These are phyloP conservation scores for Boletus rubescentipes DNA, from an alignment of 768 basidiomycete species.

Conservation along the genomic window DNA sequence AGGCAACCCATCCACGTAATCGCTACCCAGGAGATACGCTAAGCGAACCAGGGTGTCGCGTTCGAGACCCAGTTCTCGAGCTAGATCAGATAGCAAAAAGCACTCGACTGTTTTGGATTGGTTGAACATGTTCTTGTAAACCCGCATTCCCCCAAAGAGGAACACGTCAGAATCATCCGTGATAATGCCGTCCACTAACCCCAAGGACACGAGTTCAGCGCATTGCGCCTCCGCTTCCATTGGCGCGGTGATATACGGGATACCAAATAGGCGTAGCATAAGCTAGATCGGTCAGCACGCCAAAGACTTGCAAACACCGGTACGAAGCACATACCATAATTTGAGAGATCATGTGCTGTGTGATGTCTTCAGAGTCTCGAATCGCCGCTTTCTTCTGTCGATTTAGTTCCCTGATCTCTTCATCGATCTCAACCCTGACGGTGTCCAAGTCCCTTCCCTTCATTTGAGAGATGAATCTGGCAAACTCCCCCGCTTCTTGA, in stretches of 20 bases:
- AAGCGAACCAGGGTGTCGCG: constrained; percentile 84
- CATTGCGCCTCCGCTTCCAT: constrained; percentile 99
- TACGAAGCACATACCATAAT: constrained; percentile 50
- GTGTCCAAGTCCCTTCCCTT: constrained; percentile 81
- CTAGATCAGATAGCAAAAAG: constrained; percentile 81
- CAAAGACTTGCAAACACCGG: constrained; percentile 1
- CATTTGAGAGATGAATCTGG: constrained; percentile 87
- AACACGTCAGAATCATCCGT: constrained; percentile 99
- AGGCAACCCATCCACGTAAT: constrained; percentile 90
- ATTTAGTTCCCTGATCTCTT: constrained; percentile 81
- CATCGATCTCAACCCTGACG: constrained; percentile 86
- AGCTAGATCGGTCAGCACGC: constrained; percentile 45
- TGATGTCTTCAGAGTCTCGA: constrained; percentile 93
- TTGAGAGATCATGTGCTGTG: constrained; percentile 92
- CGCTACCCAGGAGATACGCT: constrained; percentile 94
- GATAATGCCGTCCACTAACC: constrained; percentile 94
- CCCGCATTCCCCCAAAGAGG: constrained; percentile 92
- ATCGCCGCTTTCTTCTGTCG: constrained; percentile 84
- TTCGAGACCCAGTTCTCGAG: constrained; percentile 83
- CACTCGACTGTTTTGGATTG: constrained; percentile 98
- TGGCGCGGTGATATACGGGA: constrained; percentile 97
- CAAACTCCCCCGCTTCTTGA: constrained; percentile 86
- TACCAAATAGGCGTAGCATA: constrained; percentile 91
- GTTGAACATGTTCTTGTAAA: constrained; percentile 99
- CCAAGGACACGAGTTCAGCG: constrained; percentile 81